These are phyloP conservation scores for Hanseniaspora nectarophila DNA, from an alignment of 805 yeast genomes.

Conservation along the genomic window DNA sequence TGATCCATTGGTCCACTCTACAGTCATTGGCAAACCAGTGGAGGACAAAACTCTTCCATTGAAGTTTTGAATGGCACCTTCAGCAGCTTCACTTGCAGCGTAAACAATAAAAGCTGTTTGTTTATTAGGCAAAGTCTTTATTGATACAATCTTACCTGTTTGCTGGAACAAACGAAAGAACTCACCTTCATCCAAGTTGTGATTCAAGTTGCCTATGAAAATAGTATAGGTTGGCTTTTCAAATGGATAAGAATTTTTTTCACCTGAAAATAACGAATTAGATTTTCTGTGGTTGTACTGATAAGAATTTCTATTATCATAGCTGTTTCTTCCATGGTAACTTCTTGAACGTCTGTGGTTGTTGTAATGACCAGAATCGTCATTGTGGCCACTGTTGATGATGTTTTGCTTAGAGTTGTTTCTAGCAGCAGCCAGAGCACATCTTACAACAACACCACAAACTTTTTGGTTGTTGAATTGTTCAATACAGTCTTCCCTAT, in stretches of 20 bases:
- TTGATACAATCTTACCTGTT: slow-evolving; percentile 57
- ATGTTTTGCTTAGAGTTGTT: slow-evolving; percentile 15
- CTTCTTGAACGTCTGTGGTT: slow-evolving; percentile 15
- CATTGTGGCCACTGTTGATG: slow-evolving; percentile 5
- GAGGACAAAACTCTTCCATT: slow-evolving; percentile 73
- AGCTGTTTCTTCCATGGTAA: not conserved
- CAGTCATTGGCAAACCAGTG: slow-evolving; percentile 42
- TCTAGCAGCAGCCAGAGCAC: slow-evolving; percentile 70
- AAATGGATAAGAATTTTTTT: slow-evolving; percentile 37
- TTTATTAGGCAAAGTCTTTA: slow-evolving; percentile 67
- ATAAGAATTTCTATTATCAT: not conserved
- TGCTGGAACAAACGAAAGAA: slow-evolving; percentile 53
- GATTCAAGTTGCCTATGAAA: slow-evolving; percentile 65
- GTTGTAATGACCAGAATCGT: not conserved
- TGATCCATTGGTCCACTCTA: slow-evolving; percentile 56
- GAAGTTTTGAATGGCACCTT: slow-evolving; percentile 64
- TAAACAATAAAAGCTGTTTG: slow-evolving; percentile 71
- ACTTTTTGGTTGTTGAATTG: slow-evolving; percentile 75
- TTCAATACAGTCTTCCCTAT: slow-evolving; percentile 51
- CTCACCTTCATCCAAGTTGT: slow-evolving; percentile 50
- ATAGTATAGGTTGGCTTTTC: slow-evolving; percentile 32
- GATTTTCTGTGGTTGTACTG: slow-evolving; percentile 10
- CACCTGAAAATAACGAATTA: not conserved
- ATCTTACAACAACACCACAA: slow-evolving; percentile 65
- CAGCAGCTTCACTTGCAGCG: slow-evolving; percentile 57